These are phyloP conservation scores for Alternaria ethzedia DNA, from an alignment of 2,329 filamentous ascomycete species.

Conservation along the genomic window DNA sequence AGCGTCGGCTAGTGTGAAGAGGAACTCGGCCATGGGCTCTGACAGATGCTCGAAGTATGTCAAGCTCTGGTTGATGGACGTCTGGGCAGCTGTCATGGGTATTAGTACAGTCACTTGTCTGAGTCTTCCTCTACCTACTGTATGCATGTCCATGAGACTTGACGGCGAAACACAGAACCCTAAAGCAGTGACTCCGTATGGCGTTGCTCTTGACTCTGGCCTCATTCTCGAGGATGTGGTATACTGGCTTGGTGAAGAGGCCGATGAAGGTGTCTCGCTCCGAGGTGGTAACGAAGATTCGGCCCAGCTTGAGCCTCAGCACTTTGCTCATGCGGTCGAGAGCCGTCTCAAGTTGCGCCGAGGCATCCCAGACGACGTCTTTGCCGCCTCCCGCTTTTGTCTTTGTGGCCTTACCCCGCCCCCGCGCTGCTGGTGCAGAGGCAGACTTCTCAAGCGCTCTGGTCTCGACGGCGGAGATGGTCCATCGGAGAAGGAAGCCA, in stretches of 20 bases:
- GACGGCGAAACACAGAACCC: constrained; percentile 92
- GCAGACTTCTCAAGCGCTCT: constrained; percentile 91
- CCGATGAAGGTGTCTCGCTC: constrained; percentile 95
- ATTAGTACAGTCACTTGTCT: constrained; percentile 14
- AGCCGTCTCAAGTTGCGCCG: constrained; percentile 82
- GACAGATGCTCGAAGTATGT: constrained; percentile 99
- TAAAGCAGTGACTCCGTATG: constrained; percentile 96
- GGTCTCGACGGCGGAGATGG: constrained; percentile 89
- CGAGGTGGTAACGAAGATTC: constrained; percentile 94
- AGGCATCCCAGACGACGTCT: constrained; percentile 86
- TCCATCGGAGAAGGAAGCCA: constrained; percentile 93
- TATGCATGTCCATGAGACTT: constrained; percentile 98
- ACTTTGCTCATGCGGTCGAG: constrained; percentile 97
- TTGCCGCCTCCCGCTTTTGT: constrained; percentile 65
- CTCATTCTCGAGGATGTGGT: constrained; percentile 93
- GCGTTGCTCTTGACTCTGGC: constrained; percentile 85
- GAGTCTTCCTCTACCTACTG: constrained; percentile 62
- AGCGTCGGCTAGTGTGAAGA: constrained; percentile 94
- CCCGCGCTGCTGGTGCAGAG: constrained; percentile 72
- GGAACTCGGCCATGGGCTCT: constrained; percentile 97
- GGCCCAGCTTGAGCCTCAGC: constrained; percentile 86
- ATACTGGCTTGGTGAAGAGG: constrained; percentile 89
- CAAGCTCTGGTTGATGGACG: constrained; percentile 94
- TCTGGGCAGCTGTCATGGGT: constrained; percentile 76
- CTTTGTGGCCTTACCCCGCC: constrained; percentile 76